Evolutionary conservation across 176 grass and related monocot genomes (phyloP).

Genomic region (Avena insularis): DNA sequence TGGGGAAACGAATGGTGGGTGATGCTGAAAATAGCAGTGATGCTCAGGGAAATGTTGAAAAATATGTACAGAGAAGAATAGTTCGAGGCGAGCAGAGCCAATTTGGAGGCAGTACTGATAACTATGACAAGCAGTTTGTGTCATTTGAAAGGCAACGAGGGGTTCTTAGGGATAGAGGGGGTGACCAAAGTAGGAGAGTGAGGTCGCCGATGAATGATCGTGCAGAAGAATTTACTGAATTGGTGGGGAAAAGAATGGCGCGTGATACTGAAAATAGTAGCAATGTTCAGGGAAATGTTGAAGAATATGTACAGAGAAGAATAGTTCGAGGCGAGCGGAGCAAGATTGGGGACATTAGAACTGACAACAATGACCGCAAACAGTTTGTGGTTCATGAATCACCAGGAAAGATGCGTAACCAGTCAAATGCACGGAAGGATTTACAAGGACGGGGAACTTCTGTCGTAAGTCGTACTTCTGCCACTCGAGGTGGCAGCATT

Average conservation of each 20-base stretch:
- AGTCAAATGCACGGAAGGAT: constrained; percentile 34
- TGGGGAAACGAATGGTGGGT: constrained; percentile 14
- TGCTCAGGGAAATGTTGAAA: constrained; percentile 37
- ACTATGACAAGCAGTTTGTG: constrained; percentile 21
- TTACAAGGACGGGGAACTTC: constrained; percentile 11
- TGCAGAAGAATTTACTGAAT: constrained; percentile 30
- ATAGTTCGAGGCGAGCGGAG: constrained; percentile 40
- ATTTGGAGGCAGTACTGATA: constrained; percentile 20
- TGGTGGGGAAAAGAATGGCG: constrained; percentile 21
- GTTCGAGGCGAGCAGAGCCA: constrained; percentile 34
- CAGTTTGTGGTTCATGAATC: constrained; percentile 44
- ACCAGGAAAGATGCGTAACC: constrained; percentile 24
- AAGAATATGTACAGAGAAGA: constrained; percentile 49
- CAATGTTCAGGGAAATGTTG: constrained; percentile 27
- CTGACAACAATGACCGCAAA: constrained; percentile 12
- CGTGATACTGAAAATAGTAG: background rate
- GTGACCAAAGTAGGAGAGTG: background rate
- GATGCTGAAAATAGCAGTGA: constrained; percentile 1
- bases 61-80: constrained; percentile 48
- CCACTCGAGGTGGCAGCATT: background rate
- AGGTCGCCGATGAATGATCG: constrained; percentile 14
- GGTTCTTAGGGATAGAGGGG: constrained; percentile 23
- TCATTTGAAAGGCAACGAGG: constrained; percentile 38
- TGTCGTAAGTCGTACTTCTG: constrained; percentile 17
- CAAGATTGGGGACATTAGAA: constrained; percentile 4